Evolutionary conservation across 768 basidiomycete species (phyloP).

Genomic region (Russula dissimulans): DNA sequence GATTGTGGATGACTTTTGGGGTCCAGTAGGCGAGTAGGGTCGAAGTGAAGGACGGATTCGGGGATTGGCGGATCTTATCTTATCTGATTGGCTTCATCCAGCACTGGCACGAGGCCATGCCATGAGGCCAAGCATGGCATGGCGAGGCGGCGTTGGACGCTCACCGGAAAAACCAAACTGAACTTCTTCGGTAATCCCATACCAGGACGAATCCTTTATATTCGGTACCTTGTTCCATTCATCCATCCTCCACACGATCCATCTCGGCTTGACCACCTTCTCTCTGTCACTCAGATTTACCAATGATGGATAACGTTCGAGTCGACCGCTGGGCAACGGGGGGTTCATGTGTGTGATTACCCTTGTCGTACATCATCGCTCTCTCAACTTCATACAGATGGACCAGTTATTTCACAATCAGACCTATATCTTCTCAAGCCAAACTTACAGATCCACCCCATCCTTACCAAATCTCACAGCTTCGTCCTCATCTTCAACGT

Average conservation of each 20-base stretch:
- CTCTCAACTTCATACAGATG: conserved; percentile 39
- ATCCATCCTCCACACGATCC: background rate
- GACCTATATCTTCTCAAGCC: conserved; percentile 72
- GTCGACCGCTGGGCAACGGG: conserved; percentile 17
- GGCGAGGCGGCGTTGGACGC: no score
- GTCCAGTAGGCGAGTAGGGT: no score
- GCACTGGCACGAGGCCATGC: no score
- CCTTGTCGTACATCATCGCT: background rate
- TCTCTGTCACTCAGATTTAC: background rate
- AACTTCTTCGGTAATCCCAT: no score
- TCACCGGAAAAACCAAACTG: no score
- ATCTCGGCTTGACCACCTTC: background rate
- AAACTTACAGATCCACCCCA: conserved; percentile 64
- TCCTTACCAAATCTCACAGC: conserved; percentile 39
- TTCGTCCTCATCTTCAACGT: conserved; percentile 71
- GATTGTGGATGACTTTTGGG: background rate
- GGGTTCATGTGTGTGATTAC: conserved; percentile 8
- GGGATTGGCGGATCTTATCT: conserved; percentile 1
- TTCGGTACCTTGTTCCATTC: no score
- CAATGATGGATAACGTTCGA: conserved; percentile 16
- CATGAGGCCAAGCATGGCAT: no score
- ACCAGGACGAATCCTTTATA: no score
- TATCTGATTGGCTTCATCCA: conserved; percentile 6
- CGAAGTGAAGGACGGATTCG: background rate
- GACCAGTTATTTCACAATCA: conserved; percentile 69